A percentile compares a stretch with the other conserved stretches of the same genome.
These are phyloP conservation scores for Debaryomycetaceae sp. DNA, from an alignment of 1,139 yeast genomes.

Conservation along the genomic window DNA sequence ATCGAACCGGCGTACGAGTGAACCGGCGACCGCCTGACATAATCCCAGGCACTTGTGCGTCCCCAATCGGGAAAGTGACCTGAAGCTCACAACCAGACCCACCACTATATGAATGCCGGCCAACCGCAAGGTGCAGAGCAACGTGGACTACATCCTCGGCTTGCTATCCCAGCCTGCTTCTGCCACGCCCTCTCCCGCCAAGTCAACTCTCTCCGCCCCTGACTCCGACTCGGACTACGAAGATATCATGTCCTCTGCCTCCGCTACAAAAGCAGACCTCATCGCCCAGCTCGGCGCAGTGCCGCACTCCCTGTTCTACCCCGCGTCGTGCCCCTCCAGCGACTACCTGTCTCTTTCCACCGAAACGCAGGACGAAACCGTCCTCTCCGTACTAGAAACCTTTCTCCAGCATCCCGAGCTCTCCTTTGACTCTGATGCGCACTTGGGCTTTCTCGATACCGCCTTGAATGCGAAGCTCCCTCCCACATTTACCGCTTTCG, in stretches of 20 bases:
- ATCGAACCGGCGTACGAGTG: too few species aligned
- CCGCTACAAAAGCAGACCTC: slow-evolving; percentile 2
- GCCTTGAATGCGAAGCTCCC: slow-evolving; percentile 41
- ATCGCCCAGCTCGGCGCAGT: slow-evolving; percentile 1
- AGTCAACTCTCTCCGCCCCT: background rate
- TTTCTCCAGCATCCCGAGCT: slow-evolving; percentile 4
- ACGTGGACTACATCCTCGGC: slow-evolving; percentile 6
- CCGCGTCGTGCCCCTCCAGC: slow-evolving; percentile 4
- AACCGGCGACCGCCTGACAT: too few species aligned
- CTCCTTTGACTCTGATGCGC: slow-evolving; percentile 6
- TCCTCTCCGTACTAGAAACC: slow-evolving; percentile 5
- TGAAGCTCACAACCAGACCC: background rate
- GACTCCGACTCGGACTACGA: slow-evolving; percentile 5
- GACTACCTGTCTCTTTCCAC: slow-evolving; percentile 7
- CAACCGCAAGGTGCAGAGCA: slow-evolving; percentile 1
- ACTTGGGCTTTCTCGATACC: slow-evolving; percentile 8
- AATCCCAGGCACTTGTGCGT: background rate
- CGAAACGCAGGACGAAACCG: slow-evolving; percentile 6
- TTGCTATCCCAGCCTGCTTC: slow-evolving; percentile 6
- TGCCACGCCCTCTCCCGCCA: slow-evolving; percentile 1
- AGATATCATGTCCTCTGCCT: slow-evolving; percentile 4
- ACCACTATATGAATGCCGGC: slow-evolving; percentile 2
- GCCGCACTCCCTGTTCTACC: slow-evolving; percentile 2
- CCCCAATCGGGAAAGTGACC: background rate
- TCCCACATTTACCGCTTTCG: slow-evolving; percentile 38